Evolutionary conservation across 164 flowering plant species (phyloP), one percentile per base, ranked within the genome.

Genomic region (Vitis labrusca): DNA sequence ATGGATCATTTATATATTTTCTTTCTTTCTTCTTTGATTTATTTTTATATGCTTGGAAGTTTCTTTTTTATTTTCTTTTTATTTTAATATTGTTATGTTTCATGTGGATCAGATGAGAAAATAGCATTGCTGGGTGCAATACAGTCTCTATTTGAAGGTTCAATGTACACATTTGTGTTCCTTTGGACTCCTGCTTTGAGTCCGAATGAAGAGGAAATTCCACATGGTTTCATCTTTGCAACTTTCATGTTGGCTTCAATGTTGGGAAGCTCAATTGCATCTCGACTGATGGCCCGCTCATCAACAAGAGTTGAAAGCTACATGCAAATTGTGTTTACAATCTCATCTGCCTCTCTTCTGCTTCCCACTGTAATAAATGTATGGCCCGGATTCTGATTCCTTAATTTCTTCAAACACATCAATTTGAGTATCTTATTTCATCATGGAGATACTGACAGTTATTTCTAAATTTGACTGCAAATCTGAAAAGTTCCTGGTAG

Each of bases 121-220:
- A 93, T 94, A 60, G 99, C 97, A 2, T 73, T 94, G 77, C 84
- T 94, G 73, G 98, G 99, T 60, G 99, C 97, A 8, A 94, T 92
- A 63, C 99, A 94, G 76, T 94, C 99, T 32, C 79, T 94, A 58
- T 94, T 94, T 82, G 99, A 94, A 83, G 99, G 98, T 69, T 94
- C 98, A 17, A 94, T 94, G 99, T 94, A 94, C 72, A 94, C 98
- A 11, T 94, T 94, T 83, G 99, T 94, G 64, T 94, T 94, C 75
- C 89, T 94, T 1, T 94, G 99, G 99, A 94, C 99, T 44, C 99
- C 99, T 74, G 99, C 99, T 67, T 77, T 94, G 71, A 92, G 98
- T 74, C 98, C 98, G 30, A 94, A 90, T 64, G 89, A 86, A n/a
- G 99, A 94, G 75, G 99, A 94, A 0, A 92, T 94, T 73, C 99